Conservation (phyloP, 129 eudicot genomes). For the Centella asiatica region DNA sequence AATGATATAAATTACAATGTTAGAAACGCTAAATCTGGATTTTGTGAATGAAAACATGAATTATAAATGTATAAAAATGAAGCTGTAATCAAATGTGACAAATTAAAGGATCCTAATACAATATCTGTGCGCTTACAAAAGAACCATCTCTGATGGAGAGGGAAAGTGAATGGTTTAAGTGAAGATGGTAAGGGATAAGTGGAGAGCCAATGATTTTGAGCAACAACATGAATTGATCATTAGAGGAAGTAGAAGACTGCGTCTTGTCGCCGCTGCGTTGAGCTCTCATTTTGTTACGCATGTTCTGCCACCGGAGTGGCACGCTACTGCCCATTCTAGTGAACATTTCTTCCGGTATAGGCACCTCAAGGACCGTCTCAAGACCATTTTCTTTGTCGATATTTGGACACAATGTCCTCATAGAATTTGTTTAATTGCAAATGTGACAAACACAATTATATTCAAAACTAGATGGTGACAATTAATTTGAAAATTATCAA, state of each 20-base stretch:
- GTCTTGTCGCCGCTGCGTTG: slow-evolving; percentile 22
- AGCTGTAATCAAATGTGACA: no score
- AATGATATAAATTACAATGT: no score
- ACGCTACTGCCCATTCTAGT: slow-evolving; percentile 44
- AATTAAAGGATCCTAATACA: no score
- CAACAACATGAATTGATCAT: slow-evolving; percentile 51
- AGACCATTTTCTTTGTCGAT: slow-evolving; percentile 53
- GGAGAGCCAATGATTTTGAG: slow-evolving; percentile 62
- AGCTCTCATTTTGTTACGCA: slow-evolving; percentile 42
- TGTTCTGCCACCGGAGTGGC: slow-evolving; percentile 51
- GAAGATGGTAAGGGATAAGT: slow-evolving; percentile 50
- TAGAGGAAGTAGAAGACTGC: slow-evolving; percentile 9
- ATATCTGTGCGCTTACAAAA: slow-evolving; percentile 40
- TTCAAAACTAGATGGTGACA: no score
- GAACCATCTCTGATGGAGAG: slow-evolving; percentile 46
- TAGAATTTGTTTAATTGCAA: slow-evolving; percentile 11
- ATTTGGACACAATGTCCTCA: slow-evolving; percentile 63
- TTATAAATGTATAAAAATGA: no score
- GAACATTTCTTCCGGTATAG: slow-evolving; percentile 71
- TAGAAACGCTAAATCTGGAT: no score
- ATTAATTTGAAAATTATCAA: neutral
- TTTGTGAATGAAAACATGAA: no score
- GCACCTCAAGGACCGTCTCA: slow-evolving; percentile 77
- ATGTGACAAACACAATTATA: no score
- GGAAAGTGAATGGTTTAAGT: slow-evolving; percentile 32